Evolutionary conservation across 169 alveolate species (phyloP).

Genomic region (Toxoplasma gondii): DNA sequence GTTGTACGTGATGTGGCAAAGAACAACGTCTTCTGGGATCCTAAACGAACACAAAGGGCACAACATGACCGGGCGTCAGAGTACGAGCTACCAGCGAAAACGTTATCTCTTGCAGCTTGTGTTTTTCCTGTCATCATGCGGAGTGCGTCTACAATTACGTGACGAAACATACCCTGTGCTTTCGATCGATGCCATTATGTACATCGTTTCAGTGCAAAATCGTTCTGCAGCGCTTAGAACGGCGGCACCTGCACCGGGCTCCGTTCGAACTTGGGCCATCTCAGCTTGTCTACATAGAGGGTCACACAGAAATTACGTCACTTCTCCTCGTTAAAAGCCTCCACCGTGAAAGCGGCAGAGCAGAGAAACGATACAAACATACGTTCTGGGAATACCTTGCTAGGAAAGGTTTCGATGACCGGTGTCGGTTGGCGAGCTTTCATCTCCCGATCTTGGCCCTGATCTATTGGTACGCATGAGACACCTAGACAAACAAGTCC

Average conservation of each 20-base stretch:
- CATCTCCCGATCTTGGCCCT: too few species aligned
- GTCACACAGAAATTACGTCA: neutral
- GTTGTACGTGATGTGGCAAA: slow-evolving; percentile 8
- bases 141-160: neutral
- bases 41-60: neutral
- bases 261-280: neutral
- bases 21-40: neutral
- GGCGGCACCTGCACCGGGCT: neutral
- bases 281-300: neutral
- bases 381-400: too few species aligned
- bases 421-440: too few species aligned
- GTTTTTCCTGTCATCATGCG: neutral
- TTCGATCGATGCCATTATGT: neutral
- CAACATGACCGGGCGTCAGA: neutral
- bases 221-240: neutral
- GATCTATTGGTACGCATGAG: too few species aligned
- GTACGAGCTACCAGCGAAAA: too few species aligned
- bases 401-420: too few species aligned
- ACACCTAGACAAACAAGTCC: too few species aligned
- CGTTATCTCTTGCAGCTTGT: too few species aligned
- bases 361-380: too few species aligned
- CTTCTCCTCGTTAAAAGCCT: too few species aligned
- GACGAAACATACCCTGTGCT: neutral
- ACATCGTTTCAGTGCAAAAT: neutral
- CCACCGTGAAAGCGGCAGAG: too few species aligned